phyloP scores from a whole-genome alignment of 1,284 basidiomycete genomes.

The Moesziomyces globuligerus region DNA sequence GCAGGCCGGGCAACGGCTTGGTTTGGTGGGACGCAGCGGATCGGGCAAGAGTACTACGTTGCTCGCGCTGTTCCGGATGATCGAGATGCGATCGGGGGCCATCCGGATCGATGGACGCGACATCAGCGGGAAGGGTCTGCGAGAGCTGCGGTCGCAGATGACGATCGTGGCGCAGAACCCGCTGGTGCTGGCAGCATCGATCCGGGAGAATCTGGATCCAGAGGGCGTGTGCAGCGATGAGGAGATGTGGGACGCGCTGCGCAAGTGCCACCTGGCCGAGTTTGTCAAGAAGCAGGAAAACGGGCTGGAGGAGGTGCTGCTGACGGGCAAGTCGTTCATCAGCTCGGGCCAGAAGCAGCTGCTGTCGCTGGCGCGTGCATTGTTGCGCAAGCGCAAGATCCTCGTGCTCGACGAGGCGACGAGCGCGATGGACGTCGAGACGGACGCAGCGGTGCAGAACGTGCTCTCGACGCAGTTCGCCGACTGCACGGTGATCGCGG shows the following conservation, averaged over 20 bases:
- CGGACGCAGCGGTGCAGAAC: constrained; percentile 74
- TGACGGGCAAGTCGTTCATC: constrained; percentile 32
- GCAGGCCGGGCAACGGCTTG: constrained; percentile 41
- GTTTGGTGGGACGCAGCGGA: constrained; percentile 49
- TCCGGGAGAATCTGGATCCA: constrained; percentile 63
- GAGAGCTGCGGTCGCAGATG: constrained; percentile 37
- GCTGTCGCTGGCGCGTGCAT: constrained; percentile 70
- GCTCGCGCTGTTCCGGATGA: constrained; percentile 54
- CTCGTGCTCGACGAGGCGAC: constrained; percentile 71
- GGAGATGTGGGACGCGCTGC: constrained; percentile 61
- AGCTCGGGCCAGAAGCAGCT: constrained; percentile 65
- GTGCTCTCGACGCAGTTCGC: constrained; percentile 64
- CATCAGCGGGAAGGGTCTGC: constrained; percentile 19
- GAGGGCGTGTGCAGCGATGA: constrained; percentile 49
- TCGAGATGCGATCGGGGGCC: constrained; percentile 42
- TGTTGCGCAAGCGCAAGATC: constrained; percentile 71
- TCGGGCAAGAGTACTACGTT: constrained; percentile 57
- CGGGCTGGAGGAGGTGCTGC: constrained; percentile 44
- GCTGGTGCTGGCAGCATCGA: constrained; percentile 56
- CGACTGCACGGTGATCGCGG: constrained; percentile 47
- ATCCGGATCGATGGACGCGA: constrained; percentile 47
- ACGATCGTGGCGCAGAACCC: constrained; percentile 62
- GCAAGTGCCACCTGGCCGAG: constrained; percentile 53
- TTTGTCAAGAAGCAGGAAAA: constrained; percentile 50
- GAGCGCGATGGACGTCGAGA: constrained; percentile 45